Evolutionary conservation across 1,284 basidiomycete genomes (phyloP), one percentile per base, ranked within the genome.

Genomic region (Cryptococcus amylolentus): DNA sequence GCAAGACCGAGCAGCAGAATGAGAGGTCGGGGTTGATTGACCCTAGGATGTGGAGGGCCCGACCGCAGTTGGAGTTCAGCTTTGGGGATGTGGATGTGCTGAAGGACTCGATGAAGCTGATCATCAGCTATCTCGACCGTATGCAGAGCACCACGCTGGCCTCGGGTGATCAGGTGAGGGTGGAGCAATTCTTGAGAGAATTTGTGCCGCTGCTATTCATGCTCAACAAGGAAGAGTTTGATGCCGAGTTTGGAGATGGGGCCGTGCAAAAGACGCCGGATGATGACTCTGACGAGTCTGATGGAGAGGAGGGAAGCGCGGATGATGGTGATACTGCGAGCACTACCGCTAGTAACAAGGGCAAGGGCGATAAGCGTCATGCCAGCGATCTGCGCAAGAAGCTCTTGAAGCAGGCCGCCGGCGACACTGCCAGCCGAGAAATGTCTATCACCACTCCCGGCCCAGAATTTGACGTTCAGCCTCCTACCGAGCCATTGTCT

Each of bases 51-150:
- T 63, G 57, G 55, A 64, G 73, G 23, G 66, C 72, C 27, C 71
- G 72, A 12, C 81, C 84, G 64, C 95, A 97, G 75, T 83, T 95
- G 52, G 85, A 88, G 64, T 93, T 87, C 71, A 79, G 82, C 51
- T 86, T 98, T 73, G 80, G 84, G 59, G 91, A 98, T 75, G 84
- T 84, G 27, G 82, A 83, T 18, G 88, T 95, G 47, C 78, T 98
- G 66, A 86, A 89, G 61, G 95, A 98, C 73, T 83, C 87, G 13
- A 82, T 96, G 72, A 93, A 92, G 81, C 83, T 98, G 71, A 84
- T 94, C 55, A 88, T 91, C 72, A 86, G 87, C 42, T 97, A 90
- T 80, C 82, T 98, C 64, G 93, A 97, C 69, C 89, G 89, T 65
- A 86, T 87, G 49, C 35, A 46, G 14, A 84, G 84, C 63, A 83